phyloP scores from a whole-genome alignment of 345 rosid species.

The Erysimum cheiranthoides region DNA sequence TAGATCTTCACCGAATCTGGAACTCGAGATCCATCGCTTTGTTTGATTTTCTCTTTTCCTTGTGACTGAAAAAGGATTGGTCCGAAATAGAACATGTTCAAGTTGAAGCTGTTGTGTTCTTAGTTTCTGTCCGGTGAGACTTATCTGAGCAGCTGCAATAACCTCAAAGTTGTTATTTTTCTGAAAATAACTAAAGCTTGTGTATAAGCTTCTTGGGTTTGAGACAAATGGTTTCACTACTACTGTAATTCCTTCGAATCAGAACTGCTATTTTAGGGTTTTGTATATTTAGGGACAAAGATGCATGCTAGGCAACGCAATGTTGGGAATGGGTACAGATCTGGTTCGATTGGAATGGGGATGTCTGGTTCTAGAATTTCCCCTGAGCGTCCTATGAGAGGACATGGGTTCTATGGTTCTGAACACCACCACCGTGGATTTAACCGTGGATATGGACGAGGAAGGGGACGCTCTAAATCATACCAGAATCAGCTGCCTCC shows the following conservation, averaged over 20 bases:
- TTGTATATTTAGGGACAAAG: slow-evolving; percentile 30
- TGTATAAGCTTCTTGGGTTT: not conserved
- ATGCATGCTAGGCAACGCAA: slow-evolving; percentile 93
- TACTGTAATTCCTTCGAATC: slow-evolving; percentile 22
- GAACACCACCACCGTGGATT: slow-evolving; percentile 67
- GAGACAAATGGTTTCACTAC: not conserved
- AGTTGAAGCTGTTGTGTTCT: slow-evolving; percentile 17
- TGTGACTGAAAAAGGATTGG: slow-evolving; percentile 35
- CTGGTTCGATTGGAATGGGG: slow-evolving; percentile 71
- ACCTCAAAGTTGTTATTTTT: slow-evolving; percentile 10
- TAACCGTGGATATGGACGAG: slow-evolving; percentile 82
- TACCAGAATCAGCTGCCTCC: slow-evolving; percentile 53
- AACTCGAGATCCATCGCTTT: slow-evolving; percentile 40
- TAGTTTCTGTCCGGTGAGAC: not conserved
- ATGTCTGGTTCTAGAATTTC: slow-evolving; percentile 61
- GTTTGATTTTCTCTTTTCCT: slow-evolving; percentile 8
- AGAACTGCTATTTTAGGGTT: not conserved
- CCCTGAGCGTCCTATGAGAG: slow-evolving; percentile 73
- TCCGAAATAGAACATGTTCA: not conserved
- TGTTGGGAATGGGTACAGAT: slow-evolving; percentile 89
- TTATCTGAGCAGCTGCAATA: not conserved
- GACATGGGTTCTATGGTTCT: slow-evolving; percentile 77
- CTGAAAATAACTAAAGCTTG: not conserved
- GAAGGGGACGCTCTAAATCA: slow-evolving; percentile 66
- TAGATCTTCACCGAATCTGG: slow-evolving; percentile 43